Base-by-base conservation (phyloP, 2,329 filamentous ascomycete genomes). In the Fusarium algeriense region DNA sequence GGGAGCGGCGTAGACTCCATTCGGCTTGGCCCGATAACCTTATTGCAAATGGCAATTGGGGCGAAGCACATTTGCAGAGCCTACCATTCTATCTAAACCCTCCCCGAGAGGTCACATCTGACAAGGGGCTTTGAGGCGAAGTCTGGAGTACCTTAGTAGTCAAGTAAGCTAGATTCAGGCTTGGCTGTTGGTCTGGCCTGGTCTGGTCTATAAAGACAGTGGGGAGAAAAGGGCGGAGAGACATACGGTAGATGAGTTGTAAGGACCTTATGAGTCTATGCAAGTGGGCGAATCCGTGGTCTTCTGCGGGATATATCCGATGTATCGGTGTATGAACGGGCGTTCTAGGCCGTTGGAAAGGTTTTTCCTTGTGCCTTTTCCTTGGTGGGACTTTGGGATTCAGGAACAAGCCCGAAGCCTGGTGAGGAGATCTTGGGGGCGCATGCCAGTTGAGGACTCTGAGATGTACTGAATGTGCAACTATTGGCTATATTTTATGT, bases 1-100 rank as follows among this genome's bases (percentile, higher is more conserved):
- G 35, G 26, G 34, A 55, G 32, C 52, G 43, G 54, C 55, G 60
- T 61, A 52, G 38, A 41, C 72, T 71, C 52, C 9, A 64, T 73
- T 67, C 30, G 70, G 70, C 35, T 71, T 70, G 68, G 61, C 48
- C 50, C 67, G 30, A 64, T 55, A 74, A 74, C 73, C 63, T 73
- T 75, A 74, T 64, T 71, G 55, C 67, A 62, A 32, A 64, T 69
- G 60, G 55, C 57, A 57, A 68, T 56, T 67, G 49, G 54, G 64
- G 68, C 71, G 65, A 66, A 71, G 67, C 30, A 57, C 49, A 50
- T 56, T 35, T 34, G 37, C 41, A 40, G 44, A 52, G 44, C 35
- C 71, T 26, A 50, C 37, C 30, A 59, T 56, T 66, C 41, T 54
- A 57, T 60, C 20, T 30, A 32, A 61, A 40, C 17, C 40, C 35